A percentile compares a stretch with the other conserved stretches of the same genome.
phyloP scores from a whole-genome alignment of 495 filamentous ascomycete genomes.

The Sabuloglossum arenarium region DNA sequence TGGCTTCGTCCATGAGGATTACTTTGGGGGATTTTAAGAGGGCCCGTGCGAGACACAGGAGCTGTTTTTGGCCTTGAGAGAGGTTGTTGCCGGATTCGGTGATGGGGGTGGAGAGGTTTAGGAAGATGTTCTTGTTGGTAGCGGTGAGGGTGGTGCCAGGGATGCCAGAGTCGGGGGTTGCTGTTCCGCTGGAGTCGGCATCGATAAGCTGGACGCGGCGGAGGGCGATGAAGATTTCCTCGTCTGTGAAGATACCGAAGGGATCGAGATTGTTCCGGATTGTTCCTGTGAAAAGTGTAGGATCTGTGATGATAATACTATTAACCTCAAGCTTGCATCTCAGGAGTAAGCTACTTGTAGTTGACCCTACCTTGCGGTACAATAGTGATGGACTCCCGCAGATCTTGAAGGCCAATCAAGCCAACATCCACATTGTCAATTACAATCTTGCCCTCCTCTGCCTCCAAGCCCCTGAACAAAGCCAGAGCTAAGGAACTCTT shows the following conservation, averaged over 20 bases:
- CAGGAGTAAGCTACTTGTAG: too few species aligned
- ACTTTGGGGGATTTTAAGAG: slow-evolving; percentile 83
- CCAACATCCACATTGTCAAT: slow-evolving; percentile 85
- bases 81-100: slow-evolving; percentile 90
- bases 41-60: slow-evolving; percentile 85
- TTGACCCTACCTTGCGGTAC: slow-evolving; percentile 65
- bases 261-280: slow-evolving; percentile 92
- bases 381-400: slow-evolving; percentile 88
- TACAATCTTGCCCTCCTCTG: slow-evolving; percentile 71
- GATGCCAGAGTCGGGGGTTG: slow-evolving; percentile 10
- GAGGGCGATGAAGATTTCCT: slow-evolving; percentile 73
- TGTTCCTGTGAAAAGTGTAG: slow-evolving; percentile 90
- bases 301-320: slow-evolving; percentile 27
- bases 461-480: slow-evolving; percentile 92
- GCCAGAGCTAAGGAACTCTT: slow-evolving; percentile 93
- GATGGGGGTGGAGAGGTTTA: slow-evolving; percentile 62
- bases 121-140: slow-evolving; percentile 88
- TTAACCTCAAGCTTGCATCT: too few species aligned
- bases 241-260: slow-evolving; percentile 76
- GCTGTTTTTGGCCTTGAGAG: slow-evolving; percentile 89
- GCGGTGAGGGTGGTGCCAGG: slow-evolving; percentile 16
- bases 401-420: slow-evolving; percentile 69
- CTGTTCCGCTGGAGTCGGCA: slow-evolving; percentile 24
- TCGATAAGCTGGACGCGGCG: slow-evolving; percentile 81
- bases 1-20: slow-evolving; percentile 97